Percentiles rank a stretch among this genome's conserved stretches.
phyloP scores from a whole-genome alignment of 352 stramenopile species.

The Blastocystis sp. region DNA sequence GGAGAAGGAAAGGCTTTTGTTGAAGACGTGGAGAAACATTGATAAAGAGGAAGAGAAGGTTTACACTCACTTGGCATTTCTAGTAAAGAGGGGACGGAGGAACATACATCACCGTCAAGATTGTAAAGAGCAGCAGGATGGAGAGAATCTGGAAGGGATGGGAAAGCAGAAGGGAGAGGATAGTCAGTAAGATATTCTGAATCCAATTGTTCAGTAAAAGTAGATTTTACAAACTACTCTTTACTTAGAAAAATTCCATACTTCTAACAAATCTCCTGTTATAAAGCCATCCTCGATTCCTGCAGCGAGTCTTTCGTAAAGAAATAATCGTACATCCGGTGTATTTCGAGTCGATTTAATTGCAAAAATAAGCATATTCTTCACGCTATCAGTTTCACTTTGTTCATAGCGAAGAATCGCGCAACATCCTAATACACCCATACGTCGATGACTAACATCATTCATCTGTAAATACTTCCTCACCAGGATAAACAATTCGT shows the following conservation, averaged over 20 bases:
- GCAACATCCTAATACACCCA: not conserved
- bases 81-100: not conserved
- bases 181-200: not conserved
- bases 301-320: not conserved
- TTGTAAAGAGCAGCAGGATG: not conserved
- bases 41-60: not conserved
- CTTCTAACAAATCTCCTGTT: not conserved
- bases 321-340: not conserved
- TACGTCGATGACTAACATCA: not conserved
- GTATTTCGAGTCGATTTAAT: not conserved
- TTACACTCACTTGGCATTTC: not conserved
- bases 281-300: not conserved
- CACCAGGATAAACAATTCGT: constrained; percentile 38
- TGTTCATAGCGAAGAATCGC: not conserved
- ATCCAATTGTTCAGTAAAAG: not conserved
- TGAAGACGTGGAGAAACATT: not conserved
- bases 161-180: not conserved
- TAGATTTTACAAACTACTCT: not conserved
- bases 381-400: not conserved
- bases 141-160: not conserved
- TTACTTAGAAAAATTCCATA: not conserved
- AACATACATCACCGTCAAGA: not conserved
- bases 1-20: constrained; percentile 12
- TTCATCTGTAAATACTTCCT: constrained; percentile 37
- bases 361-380: not conserved